Conservation (phyloP, 352 stramenopile species). For the Pythium periplocum region DNA sequence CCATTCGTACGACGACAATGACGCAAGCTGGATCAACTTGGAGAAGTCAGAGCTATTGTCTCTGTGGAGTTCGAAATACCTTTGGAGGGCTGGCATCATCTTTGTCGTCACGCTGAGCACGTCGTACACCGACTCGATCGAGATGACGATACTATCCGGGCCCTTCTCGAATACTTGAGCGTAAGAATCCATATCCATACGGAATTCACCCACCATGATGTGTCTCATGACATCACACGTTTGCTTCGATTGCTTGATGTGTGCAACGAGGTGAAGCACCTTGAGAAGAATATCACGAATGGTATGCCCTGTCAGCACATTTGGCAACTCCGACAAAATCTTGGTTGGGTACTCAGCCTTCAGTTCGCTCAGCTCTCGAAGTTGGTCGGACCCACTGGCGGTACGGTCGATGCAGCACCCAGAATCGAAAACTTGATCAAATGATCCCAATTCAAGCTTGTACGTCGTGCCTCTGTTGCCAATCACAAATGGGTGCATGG, state of each 20-base stretch:
- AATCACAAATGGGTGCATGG: conserved; percentile 13
- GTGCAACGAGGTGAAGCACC: conserved; percentile 53
- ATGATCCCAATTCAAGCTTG: conserved; percentile 1
- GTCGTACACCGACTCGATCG: conserved; percentile 41
- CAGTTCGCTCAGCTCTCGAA: neutral
- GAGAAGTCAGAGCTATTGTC: conserved; percentile 52
- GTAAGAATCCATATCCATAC: conserved; percentile 33
- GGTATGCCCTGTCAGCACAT: conserved; percentile 55
- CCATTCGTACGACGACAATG: conserved; percentile 69
- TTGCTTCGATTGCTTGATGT: conserved; percentile 53
- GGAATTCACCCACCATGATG: conserved; percentile 43
- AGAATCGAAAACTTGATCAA: conserved; percentile 15
- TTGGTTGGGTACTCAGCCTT: conserved; percentile 17
- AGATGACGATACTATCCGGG: conserved; percentile 32
- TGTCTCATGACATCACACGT: conserved; percentile 39
- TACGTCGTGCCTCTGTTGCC: conserved; percentile 5
- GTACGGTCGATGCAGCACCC: neutral
- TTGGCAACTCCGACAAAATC: conserved; percentile 55
- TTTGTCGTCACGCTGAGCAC: conserved; percentile 38
- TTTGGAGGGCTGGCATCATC: conserved; percentile 50
- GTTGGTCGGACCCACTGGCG: too few relatives aligned
- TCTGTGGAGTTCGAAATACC: conserved; percentile 64
- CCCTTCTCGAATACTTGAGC: conserved; percentile 36
- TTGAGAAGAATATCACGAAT: conserved; percentile 65
- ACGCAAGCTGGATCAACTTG: conserved; percentile 61